Evolutionary conservation across 2,329 filamentous ascomycete species (phyloP), one percentile per base, ranked within the genome.

Genomic region (Botrytis tulipae): DNA sequence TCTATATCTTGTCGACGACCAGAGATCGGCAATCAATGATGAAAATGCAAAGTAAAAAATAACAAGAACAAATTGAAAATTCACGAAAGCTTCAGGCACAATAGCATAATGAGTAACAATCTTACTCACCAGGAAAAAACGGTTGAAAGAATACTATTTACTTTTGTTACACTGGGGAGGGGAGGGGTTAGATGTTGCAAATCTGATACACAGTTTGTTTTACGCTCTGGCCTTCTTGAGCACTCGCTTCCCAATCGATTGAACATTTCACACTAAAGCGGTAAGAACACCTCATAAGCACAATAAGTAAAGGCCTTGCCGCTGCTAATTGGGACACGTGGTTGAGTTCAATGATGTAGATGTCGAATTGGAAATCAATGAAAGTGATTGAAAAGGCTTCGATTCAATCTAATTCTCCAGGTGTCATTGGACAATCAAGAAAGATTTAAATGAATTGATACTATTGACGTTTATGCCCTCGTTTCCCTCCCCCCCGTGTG

Each of bases 1-100:
- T 62, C 22, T 25, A 16, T 40, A 40, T 65, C 20, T 66, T 57
- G 60, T 66, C 70, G 59, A 66, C 46, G 29, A 66, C 61, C 54
- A 40, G 66, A 61, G 48, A 71, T 57, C 35, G 35, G 44, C 42
- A 40, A 44, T 54, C 60, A 71, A 71, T 59, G 74, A 76, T 78
- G 57, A 74, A 68, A 62, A 74, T 61, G 71, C 71, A 60, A 74
- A 77, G 76, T 75, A 25, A 37, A 70, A 66, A 61, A 71, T 68
- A 40, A 48, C 20, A 51, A 57, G 35, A 68, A 57, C 25, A 32
- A 37, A 61, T 61, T 61, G 54, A 61, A 60, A 16, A 57, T 57
- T 42, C 46, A 54, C 46, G 32, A 67, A 67, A 67, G 12, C 32
- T 29, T 40, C 44, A 51, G 65, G 46, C 22, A 67, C 22, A 40